phyloP scores from a whole-genome alignment of 73 alveolate genomes.

The Symbiodinium pilosum region DNA sequence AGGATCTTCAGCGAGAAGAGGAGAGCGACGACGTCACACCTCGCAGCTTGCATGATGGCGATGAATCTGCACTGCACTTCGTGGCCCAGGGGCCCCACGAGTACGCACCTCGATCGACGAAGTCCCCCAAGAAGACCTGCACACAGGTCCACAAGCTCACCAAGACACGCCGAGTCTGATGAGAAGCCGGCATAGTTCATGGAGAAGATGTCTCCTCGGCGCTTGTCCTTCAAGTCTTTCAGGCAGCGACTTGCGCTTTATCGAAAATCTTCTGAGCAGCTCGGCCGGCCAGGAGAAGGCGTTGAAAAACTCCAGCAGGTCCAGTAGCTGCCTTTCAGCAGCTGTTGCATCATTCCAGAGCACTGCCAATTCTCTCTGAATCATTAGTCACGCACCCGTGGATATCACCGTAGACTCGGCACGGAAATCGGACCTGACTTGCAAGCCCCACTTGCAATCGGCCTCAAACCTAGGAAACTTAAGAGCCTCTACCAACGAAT shows the following conservation, averaged over 20 bases:
- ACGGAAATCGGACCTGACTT: constrained; percentile 76
- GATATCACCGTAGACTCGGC: constrained; percentile 97
- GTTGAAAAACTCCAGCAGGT: constrained; percentile 98
- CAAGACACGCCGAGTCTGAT: neutral
- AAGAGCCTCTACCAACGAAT: constrained; percentile 61
- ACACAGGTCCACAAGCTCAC: too few species aligned
- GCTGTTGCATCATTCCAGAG: too few species aligned
- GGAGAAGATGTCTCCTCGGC: constrained; percentile 97
- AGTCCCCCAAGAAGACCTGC: constrained; percentile 97
- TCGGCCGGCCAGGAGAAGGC: constrained; percentile 85
- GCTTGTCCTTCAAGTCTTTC: constrained; percentile 21
- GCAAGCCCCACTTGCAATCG: too few species aligned
- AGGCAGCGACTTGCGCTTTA: neutral
- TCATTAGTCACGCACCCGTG: constrained; percentile 95
- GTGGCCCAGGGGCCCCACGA: constrained; percentile 66
- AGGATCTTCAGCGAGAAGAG: constrained; percentile 97
- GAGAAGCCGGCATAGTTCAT: constrained; percentile 95
- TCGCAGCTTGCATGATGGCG: neutral
- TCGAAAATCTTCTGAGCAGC: neutral
- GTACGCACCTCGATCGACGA: constrained; percentile 97
- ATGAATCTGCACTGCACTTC: too few species aligned
- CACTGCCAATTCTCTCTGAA: too few species aligned
- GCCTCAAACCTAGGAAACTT: neutral
- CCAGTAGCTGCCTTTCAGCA: constrained; percentile 96
- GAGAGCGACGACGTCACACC: constrained; percentile 97